A percentile compares a stretch with the other conserved stretches of the same genome.
These are phyloP conservation scores for Monilinia laxa DNA, from an alignment of 2,329 filamentous ascomycete species.

Conservation along the genomic window DNA sequence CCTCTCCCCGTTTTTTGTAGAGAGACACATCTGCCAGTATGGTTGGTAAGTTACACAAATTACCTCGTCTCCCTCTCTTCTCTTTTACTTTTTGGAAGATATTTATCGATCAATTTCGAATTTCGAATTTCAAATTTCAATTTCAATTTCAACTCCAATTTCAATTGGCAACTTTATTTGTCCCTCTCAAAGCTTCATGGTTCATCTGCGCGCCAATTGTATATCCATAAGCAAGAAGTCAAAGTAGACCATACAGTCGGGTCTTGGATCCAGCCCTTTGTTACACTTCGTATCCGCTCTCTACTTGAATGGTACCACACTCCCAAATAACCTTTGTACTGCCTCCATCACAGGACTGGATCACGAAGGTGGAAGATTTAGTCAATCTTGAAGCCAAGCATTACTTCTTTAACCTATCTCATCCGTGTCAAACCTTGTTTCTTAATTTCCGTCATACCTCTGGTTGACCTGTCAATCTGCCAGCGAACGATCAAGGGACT, in stretches of 20 bases:
- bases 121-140: not conserved
- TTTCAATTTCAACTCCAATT: not conserved
- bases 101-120: not conserved
- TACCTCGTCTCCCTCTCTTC: slow-evolving; percentile 13
- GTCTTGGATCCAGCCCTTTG: slow-evolving; percentile 22
- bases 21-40: slow-evolving; percentile 26
- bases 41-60: slow-evolving; percentile 30
- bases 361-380: not conserved
- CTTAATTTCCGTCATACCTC: not conserved
- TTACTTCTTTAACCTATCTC: not conserved
- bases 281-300: slow-evolving; percentile 13
- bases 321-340: slow-evolving; percentile 8
- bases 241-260: slow-evolving; percentile 2
- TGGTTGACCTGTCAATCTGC: slow-evolving; percentile 10
- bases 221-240: not conserved
- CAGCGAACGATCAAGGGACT: slow-evolving; percentile 11
- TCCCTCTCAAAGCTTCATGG: not conserved
- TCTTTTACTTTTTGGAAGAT: slow-evolving; percentile 28
- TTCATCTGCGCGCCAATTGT: not conserved
- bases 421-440: not conserved
- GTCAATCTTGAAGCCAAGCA: slow-evolving; percentile 16
- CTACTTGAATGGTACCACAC: slow-evolving; percentile 3
- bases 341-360: slow-evolving; percentile 1
- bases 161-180: not conserved
- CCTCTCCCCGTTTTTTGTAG: not conserved